Evolutionary conservation across 768 basidiomycete genomes (phyloP).

Genomic region (Neoboletus magnificus): DNA sequence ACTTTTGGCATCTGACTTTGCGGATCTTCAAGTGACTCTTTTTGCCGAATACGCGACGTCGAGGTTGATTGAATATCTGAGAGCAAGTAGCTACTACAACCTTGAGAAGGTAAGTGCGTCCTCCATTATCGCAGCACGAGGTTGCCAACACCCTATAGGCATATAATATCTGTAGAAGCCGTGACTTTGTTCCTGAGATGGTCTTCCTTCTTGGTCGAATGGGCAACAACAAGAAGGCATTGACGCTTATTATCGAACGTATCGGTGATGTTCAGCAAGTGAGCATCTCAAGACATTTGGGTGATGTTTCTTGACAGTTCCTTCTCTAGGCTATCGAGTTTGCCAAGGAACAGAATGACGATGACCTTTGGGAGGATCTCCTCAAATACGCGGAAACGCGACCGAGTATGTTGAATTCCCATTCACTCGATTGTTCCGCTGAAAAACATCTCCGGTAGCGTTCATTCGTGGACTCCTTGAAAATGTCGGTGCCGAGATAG

Average conservation of each 20-base stretch:
- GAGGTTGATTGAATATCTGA: constrained; percentile 84
- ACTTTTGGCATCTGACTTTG: constrained; percentile 72
- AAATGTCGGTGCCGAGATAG: constrained; percentile 94
- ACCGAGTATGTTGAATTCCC: constrained; percentile 53
- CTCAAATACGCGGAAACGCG: constrained; percentile 91
- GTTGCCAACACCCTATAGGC: constrained; percentile 47
- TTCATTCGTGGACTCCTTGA: constrained; percentile 95
- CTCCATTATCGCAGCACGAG: neutral
- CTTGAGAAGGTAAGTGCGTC: constrained; percentile 62
- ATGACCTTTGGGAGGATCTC: constrained; percentile 97
- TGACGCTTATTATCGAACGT: constrained; percentile 92
- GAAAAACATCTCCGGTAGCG: constrained; percentile 39
- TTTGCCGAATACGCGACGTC: constrained; percentile 84
- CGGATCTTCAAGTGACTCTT: constrained; percentile 84
- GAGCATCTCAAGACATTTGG: constrained; percentile 19
- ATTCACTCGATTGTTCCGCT: neutral
- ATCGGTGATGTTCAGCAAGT: constrained; percentile 90
- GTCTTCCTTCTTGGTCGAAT: constrained; percentile 95
- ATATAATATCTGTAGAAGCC: constrained; percentile 78
- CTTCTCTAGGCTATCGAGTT: constrained; percentile 85
- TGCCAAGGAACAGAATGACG: constrained; percentile 94
- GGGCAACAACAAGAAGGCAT: constrained; percentile 95
- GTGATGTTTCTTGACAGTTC: neutral
- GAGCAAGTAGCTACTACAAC: constrained; percentile 88
- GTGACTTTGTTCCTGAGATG: constrained; percentile 92